Conservation (phyloP, 192 early-diverging fungal species). For the Coemansia sp. region DNA sequence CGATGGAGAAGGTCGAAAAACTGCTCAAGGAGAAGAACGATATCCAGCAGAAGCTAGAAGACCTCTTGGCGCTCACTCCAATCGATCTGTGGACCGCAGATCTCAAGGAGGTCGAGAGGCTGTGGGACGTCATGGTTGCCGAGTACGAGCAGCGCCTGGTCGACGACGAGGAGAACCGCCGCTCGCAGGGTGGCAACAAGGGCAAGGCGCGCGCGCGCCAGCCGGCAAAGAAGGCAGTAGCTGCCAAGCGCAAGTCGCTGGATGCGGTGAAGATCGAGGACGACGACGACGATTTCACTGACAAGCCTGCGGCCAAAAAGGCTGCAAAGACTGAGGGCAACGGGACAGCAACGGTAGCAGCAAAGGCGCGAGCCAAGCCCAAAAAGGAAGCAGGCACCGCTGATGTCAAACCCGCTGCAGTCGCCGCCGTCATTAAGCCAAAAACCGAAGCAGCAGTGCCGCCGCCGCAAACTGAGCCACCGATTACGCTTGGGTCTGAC, state of each 20-base stretch:
- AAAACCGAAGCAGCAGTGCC: neutral
- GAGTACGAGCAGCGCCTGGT: constrained; percentile 40
- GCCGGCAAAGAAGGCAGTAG: constrained; percentile 28
- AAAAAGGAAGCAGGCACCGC: constrained; percentile 19
- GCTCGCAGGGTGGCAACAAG: constrained; percentile 22
- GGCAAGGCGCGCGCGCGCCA: constrained; percentile 22
- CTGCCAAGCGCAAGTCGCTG: constrained; percentile 48
- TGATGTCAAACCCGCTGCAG: constrained; percentile 8
- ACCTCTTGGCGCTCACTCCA: constrained; percentile 65
- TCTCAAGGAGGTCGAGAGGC: constrained; percentile 78
- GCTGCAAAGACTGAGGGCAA: constrained; percentile 11
- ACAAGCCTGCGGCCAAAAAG: constrained; percentile 13
- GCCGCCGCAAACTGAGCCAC: neutral
- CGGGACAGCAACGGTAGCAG: neutral
- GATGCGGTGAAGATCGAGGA: constrained; percentile 38
- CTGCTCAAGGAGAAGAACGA: constrained; percentile 68
- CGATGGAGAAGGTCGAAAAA: constrained; percentile 82
- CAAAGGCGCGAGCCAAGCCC: neutral
- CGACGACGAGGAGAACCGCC: constrained; percentile 47
- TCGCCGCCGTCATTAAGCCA: too few species aligned
- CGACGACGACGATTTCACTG: constrained; percentile 1
- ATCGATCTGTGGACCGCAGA: constrained; percentile 85
- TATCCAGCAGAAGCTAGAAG: constrained; percentile 72
- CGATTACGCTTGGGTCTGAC: constrained; percentile 48
- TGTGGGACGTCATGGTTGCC: constrained; percentile 71